These are phyloP conservation scores for Sclerotinia nivalis DNA, from an alignment of 2,329 filamentous ascomycete genomes.

Conservation along the genomic window DNA sequence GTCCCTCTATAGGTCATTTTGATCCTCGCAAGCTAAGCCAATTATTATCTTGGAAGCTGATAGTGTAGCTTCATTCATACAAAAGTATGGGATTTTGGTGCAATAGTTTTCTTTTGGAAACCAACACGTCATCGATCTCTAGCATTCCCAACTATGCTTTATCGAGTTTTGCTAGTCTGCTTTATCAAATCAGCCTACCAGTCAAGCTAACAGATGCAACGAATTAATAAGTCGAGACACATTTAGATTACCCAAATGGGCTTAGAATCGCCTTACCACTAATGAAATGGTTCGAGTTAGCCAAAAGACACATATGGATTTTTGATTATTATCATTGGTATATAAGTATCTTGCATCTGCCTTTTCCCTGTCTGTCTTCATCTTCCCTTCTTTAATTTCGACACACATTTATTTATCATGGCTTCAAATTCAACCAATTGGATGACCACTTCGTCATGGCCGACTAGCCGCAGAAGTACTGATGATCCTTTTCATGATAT, in stretches of 20 bases:
- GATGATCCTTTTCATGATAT: conserved; percentile 1
- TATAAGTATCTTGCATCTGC: not conserved
- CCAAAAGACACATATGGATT: not conserved
- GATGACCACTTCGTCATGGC: not conserved
- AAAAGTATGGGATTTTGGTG: not conserved
- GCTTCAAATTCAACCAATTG: not conserved
- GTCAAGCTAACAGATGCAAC: too few species aligned
- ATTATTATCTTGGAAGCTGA: not conserved
- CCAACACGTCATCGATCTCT: not conserved
- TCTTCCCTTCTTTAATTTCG: not conserved
- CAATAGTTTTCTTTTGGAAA: not conserved
- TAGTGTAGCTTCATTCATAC: not conserved
- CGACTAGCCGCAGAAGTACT: not conserved
- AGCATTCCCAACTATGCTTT: not conserved
- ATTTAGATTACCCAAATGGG: not conserved
- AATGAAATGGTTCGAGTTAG: not conserved
- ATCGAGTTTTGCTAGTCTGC: not conserved
- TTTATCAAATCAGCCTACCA: too few species aligned
- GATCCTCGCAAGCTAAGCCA: not conserved
- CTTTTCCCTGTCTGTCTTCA: not conserved
- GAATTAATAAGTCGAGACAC: not conserved
- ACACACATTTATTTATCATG: not conserved
- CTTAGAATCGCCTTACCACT: not conserved
- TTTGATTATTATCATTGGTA: not conserved
- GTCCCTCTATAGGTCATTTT: not conserved